Base-by-base conservation (phyloP, 2,329 filamentous ascomycete genomes). In the Cadophora gregata region DNA sequence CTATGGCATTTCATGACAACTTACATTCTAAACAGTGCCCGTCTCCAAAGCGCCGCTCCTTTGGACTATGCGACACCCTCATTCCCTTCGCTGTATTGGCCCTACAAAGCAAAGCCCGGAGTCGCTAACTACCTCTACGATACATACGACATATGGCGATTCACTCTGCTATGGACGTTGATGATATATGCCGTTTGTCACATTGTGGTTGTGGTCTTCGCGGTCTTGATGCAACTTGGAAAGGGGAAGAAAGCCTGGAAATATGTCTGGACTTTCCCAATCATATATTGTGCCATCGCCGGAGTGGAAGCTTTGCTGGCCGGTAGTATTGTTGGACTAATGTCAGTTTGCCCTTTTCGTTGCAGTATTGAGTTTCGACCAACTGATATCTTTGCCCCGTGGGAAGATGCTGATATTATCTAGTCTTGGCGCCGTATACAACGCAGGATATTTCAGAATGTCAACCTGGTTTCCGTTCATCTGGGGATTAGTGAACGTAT, bases 391-490 rank as follows among this genome's bases (percentile, higher is more conserved):
- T 36, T 47, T n/a, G 38, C 9, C 24, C 12, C 9, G 19, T 51
- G 29, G 21, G 21, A 47, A 27, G 19, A 21, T 19, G 55, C 61
- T 64, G 33, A 55, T 4, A 53, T 48, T n/a, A 7, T 51, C 29
- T 19, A 73, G 88, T 55, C 80, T 91, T 1, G 88, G 87, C 29
- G 87, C 85, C 1, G 83, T 91, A 21, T 92, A 91, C 74, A 85
- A 88, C 76, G 83, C 86, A 1, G 90, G 90, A 21, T 90, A 88
- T 75, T 92, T 90, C 74, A 81, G 84, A 67, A 91, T 92, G 89
- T 90, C 88, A 47, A 92, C 90, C 1, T 92, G 90, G 90, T 87
- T 91, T 58, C 90, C 90, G 0, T 86, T 92, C 74, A 81, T 90
- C 25, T 92, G 90, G 90, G 86, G 85, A 9, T 78, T 88, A 64